phyloP scores from a whole-genome alignment of 768 basidiomycete species.

The Kwoniella dendrophila region DNA sequence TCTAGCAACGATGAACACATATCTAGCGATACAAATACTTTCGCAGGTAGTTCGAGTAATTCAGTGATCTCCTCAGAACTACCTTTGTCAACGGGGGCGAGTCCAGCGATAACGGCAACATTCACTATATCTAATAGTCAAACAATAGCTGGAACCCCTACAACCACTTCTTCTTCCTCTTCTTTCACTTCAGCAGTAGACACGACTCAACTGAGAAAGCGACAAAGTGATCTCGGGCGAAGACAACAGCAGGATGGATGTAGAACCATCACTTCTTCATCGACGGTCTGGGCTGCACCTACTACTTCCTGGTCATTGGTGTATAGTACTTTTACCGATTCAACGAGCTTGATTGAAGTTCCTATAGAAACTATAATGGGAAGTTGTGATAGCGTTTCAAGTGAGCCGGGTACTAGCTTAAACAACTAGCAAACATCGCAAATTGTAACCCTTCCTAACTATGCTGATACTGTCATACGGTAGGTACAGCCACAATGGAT shows the following conservation, averaged over 20 bases:
- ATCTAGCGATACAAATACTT: neutral
- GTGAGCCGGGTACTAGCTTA: neutral
- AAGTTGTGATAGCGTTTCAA: neutral
- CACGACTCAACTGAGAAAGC: neutral
- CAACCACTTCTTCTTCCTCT: no score
- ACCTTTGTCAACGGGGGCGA: no score
- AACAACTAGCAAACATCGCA: no score
- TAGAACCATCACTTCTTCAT: constrained; percentile 12
- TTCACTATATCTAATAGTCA: no score
- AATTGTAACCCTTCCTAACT: no score
- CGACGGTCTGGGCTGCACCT: neutral
- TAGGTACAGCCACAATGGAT: no score
- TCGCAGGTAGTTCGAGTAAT: neutral
- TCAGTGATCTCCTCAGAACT: no score
- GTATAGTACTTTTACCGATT: neutral
- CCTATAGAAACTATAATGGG: constrained; percentile 7
- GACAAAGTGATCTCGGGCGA: neutral
- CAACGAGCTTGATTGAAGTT: constrained; percentile 2
- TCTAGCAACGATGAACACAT: neutral
- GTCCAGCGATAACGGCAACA: no score
- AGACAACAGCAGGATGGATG: neutral
- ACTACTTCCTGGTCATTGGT: constrained; percentile 15
- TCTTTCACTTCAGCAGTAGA: no score
- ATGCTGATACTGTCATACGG: no score
- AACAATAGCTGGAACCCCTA: no score